Conservation (phyloP, 2,329 filamentous ascomycete genomes). For the Aureobasidium subglaciale region DNA sequence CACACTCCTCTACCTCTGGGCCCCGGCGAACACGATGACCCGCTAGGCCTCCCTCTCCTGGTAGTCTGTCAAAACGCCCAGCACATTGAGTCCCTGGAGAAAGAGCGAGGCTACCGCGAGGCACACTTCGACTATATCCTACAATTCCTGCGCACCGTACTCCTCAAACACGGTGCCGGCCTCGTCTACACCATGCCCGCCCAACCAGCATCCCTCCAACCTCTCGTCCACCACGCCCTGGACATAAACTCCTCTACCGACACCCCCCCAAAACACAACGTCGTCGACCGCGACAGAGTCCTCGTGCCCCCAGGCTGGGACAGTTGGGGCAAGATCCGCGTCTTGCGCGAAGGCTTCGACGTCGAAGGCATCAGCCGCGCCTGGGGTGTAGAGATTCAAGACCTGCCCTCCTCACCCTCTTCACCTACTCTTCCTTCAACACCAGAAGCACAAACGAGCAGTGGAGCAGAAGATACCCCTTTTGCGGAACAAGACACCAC, state of each 20-base stretch:
- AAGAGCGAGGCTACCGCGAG: constrained; percentile 87
- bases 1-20: constrained; percentile 70
- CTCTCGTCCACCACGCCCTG: constrained; percentile 74
- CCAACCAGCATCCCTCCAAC: constrained; percentile 67
- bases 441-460: neutral
- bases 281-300: constrained; percentile 71
- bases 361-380: constrained; percentile 77
- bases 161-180: constrained; percentile 48
- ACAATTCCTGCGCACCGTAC: constrained; percentile 81
- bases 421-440: constrained; percentile 3
- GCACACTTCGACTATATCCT: constrained; percentile 94
- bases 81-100: constrained; percentile 84
- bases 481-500: constrained; percentile 19
- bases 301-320: constrained; percentile 96
- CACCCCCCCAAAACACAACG: constrained; percentile 49
- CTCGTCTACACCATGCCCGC: constrained; percentile 61
- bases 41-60: constrained; percentile 75
- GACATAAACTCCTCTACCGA: constrained; percentile 72
- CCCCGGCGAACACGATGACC: constrained; percentile 89
- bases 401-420: neutral
- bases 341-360: constrained; percentile 85
- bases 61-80: constrained; percentile 96
- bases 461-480: constrained; percentile 18
- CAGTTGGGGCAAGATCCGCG: constrained; percentile 93
- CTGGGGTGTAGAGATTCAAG: constrained; percentile 47